These are phyloP conservation scores for Lactuca saligna DNA, from an alignment of 129 eudicot species.

Conservation along the genomic window DNA sequence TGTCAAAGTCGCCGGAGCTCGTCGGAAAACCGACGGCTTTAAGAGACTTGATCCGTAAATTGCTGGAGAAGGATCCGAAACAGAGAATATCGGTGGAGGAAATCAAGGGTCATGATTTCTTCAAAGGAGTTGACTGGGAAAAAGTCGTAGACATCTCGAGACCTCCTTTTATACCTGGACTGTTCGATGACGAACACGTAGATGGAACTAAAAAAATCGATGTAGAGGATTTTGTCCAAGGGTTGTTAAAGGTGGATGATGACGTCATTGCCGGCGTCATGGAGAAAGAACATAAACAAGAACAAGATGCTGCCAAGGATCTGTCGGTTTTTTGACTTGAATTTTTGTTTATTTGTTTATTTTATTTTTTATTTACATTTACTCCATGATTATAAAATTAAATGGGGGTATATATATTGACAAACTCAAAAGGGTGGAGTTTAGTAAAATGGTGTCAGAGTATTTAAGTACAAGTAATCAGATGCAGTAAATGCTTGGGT, in stretches of 20 bases:
- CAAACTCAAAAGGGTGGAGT: not conserved
- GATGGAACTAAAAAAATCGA: conserved; percentile 51
- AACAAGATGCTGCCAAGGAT: conserved; percentile 5
- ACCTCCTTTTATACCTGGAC: conserved; percentile 81
- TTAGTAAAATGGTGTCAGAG: conserved; percentile 14
- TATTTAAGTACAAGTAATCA: conserved; percentile 19
- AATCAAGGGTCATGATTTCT: conserved; percentile 83
- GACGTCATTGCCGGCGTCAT: conserved; percentile 26
- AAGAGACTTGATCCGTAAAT: conserved; percentile 64
- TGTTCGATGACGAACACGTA: conserved; percentile 37
- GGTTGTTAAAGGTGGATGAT: conserved; percentile 47
- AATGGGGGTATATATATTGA: conserved; percentile 11
- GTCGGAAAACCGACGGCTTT: conserved; percentile 77
- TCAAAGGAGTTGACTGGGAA: conserved; percentile 73
- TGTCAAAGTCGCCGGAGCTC: conserved; percentile 58
- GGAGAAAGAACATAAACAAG: conserved; percentile 5
- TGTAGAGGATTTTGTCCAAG: conserved; percentile 62
- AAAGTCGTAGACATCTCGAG: conserved; percentile 50
- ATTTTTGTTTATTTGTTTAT: conserved; percentile 8
- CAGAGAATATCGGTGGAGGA: conserved; percentile 56
- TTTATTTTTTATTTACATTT: not conserved
- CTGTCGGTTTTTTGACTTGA: conserved; percentile 26
- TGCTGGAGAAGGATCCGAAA: conserved; percentile 80
- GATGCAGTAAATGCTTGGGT: conserved; percentile 14
- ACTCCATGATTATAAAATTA: not conserved